A percentile compares a stretch with the other conserved stretches of the same genome.
phyloP scores from a whole-genome alignment of 2,329 filamentous ascomycete species.

The Aspergillus uvarum region DNA sequence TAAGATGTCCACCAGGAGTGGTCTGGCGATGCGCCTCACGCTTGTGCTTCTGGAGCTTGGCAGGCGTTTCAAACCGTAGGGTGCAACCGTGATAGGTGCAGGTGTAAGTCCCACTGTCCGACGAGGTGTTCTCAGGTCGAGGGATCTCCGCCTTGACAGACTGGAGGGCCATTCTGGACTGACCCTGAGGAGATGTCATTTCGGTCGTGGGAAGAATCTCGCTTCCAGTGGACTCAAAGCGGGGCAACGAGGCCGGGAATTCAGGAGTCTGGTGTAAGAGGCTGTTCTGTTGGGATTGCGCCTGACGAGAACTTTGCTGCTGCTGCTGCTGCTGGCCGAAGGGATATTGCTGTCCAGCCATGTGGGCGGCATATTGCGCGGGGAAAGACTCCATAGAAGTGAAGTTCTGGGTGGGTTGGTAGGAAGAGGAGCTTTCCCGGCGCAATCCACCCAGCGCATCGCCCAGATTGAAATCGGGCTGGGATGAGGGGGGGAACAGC shows the following conservation, averaged over 20 bases:
- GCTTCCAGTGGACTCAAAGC: conserved; percentile 62
- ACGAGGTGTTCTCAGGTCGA: conserved; percentile 64
- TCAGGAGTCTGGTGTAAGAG: conserved; percentile 51
- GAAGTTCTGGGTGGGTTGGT: conserved; percentile 38
- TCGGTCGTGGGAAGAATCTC: conserved; percentile 41
- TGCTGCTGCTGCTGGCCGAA: conserved; percentile 33
- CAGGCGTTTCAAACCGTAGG: conserved; percentile 81
- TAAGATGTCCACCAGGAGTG: conserved; percentile 51
- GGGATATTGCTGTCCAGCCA: conserved; percentile 53
- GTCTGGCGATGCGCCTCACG: conserved; percentile 83
- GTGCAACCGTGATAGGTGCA: conserved; percentile 94
- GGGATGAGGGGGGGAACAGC: conserved; percentile 61
- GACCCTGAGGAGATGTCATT: conserved; percentile 37
- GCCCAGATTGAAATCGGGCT: conserved; percentile 53
- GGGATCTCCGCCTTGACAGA: conserved; percentile 37
- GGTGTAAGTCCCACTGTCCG: conserved; percentile 87
- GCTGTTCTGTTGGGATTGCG: conserved; percentile 32
- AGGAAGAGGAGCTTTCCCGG: conserved; percentile 35
- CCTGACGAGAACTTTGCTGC: conserved; percentile 23
- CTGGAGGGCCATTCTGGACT: conserved; percentile 35
- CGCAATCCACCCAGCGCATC: conserved; percentile 37
- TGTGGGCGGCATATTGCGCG: conserved; percentile 42
- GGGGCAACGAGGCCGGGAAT: conserved; percentile 60
- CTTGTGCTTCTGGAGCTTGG: conserved; percentile 90
- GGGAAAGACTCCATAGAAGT: conserved; percentile 45